Conservation (phyloP, 257 asterid genomes). For the Fraxinus cuspidata region DNA sequence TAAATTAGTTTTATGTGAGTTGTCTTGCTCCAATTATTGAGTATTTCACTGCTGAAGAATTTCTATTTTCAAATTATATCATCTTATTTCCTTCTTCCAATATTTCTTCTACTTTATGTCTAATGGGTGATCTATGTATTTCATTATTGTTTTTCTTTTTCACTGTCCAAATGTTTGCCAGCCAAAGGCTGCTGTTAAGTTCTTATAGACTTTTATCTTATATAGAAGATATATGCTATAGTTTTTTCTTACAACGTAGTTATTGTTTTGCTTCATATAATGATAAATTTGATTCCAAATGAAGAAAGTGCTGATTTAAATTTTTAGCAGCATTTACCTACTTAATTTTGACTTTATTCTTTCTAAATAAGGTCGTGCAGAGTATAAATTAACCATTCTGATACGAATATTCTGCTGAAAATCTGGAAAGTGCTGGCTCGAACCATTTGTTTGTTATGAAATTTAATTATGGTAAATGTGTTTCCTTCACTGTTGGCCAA, state of each 20-base stretch:
- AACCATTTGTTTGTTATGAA: not conserved
- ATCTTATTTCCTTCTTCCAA: not conserved
- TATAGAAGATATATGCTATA: not conserved
- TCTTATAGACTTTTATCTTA: not conserved
- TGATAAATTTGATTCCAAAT: not conserved
- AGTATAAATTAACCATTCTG: not conserved
- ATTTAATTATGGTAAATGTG: not conserved
- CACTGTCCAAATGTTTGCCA: not conserved
- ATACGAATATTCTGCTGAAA: not conserved
- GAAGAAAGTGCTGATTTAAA: not conserved
- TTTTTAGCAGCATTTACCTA: not conserved
- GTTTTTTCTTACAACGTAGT: not conserved
- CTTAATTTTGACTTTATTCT: not conserved
- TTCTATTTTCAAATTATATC: not conserved
- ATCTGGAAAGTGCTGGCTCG: not conserved
- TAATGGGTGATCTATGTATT: not conserved
- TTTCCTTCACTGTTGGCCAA: not conserved
- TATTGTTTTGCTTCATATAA: not conserved
- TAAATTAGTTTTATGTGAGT: not conserved
- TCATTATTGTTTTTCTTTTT: not conserved
- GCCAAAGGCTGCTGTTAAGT: not conserved
- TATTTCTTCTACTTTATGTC: not conserved
- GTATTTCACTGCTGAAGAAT: conserved; percentile 1
- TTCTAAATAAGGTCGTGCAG: not conserved
- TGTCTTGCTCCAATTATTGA: not conserved